phyloP scores from a whole-genome alignment of 768 basidiomycete genomes.

The Sporobolomyces roseus region DNA sequence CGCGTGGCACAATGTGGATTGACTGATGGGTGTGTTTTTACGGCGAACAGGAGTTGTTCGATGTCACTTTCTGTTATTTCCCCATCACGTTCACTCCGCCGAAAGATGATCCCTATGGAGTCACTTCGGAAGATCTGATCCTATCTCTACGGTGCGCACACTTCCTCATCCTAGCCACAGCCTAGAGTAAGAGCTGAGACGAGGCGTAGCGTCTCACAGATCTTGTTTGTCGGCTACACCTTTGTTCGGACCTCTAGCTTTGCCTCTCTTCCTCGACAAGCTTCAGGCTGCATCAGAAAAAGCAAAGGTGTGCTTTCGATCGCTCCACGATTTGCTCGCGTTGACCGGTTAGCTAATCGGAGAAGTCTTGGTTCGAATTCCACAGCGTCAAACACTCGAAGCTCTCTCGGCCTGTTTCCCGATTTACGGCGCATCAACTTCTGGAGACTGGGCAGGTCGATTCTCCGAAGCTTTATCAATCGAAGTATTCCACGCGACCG shows the following conservation, averaged over 20 bases:
- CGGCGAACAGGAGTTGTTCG: conserved; percentile 81
- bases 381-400: conserved; percentile 78
- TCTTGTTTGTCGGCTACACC: conserved; percentile 73
- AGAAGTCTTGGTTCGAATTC: too few species aligned
- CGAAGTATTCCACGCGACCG: conserved; percentile 91
- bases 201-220: conserved; percentile 56
- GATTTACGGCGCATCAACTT: conserved; percentile 67
- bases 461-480: conserved; percentile 89
- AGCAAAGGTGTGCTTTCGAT: conserved; percentile 67
- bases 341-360: too few species aligned
- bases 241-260: conserved; percentile 73
- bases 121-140: conserved; percentile 81
- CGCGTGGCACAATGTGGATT: too few species aligned
- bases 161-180: too few species aligned
- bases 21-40: too few species aligned
- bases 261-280: conserved; percentile 88
- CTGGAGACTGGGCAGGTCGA: conserved; percentile 63
- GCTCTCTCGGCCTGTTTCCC: conserved; percentile 74
- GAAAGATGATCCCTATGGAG: conserved; percentile 87
- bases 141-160: conserved; percentile 47
- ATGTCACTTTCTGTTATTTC: conserved; percentile 96
- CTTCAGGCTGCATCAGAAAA: conserved; percentile 71
- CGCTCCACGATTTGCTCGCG: too few species aligned
- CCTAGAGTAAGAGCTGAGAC: too few species aligned
- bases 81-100: conserved; percentile 95